Percentiles rank a stretch among this genome's conserved stretches.
These are phyloP conservation scores for Ambrosiella xylebori DNA, from an alignment of 2,329 filamentous ascomycete genomes.

Conservation along the genomic window DNA sequence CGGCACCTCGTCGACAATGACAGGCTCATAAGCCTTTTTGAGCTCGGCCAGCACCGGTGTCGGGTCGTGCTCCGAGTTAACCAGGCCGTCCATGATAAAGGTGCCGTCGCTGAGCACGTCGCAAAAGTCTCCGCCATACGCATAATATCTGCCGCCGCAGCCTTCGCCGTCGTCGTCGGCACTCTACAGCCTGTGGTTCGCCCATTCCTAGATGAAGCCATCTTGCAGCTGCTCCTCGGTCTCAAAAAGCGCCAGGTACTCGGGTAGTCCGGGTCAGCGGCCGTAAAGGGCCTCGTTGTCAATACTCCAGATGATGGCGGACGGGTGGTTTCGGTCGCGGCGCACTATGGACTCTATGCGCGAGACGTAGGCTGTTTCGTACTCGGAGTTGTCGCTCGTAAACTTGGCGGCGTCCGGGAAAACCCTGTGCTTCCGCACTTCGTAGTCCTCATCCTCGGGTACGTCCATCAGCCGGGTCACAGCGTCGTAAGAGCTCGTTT, in stretches of 20 bases:
- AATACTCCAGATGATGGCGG: slow-evolving; percentile 52
- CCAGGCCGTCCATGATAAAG: slow-evolving; percentile 41
- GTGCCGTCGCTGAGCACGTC: slow-evolving; percentile 42
- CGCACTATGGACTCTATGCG: slow-evolving; percentile 46
- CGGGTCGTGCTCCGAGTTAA: slow-evolving; percentile 31
- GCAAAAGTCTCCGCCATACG: slow-evolving; percentile 44
- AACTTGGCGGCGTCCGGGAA: slow-evolving; percentile 25
- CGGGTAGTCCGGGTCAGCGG: slow-evolving; percentile 39
- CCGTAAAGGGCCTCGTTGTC: slow-evolving; percentile 60
- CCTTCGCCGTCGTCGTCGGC: slow-evolving; percentile 24
- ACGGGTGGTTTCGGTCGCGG: slow-evolving; percentile 42
- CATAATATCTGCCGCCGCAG: slow-evolving; percentile 25
- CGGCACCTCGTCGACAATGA: slow-evolving; percentile 29
- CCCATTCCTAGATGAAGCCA: slow-evolving; percentile 50
- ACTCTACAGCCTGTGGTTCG: slow-evolving; percentile 35
- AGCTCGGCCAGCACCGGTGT: slow-evolving; percentile 36
- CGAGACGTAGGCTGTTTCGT: slow-evolving; percentile 49
- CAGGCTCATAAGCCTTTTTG: slow-evolving; percentile 40
- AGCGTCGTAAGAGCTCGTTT: slow-evolving; percentile 35
- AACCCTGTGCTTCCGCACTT: slow-evolving; percentile 14
- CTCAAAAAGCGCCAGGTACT: slow-evolving; percentile 50
- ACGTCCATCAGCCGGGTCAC: slow-evolving; percentile 33
- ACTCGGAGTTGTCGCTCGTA: slow-evolving; percentile 42
- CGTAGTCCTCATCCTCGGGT: slow-evolving; percentile 28
- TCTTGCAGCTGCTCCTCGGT: slow-evolving; percentile 35